Evolutionary conservation across 2,329 filamentous ascomycete species (phyloP).

Genomic region (Pseudocercospora pini-densiflorae): DNA sequence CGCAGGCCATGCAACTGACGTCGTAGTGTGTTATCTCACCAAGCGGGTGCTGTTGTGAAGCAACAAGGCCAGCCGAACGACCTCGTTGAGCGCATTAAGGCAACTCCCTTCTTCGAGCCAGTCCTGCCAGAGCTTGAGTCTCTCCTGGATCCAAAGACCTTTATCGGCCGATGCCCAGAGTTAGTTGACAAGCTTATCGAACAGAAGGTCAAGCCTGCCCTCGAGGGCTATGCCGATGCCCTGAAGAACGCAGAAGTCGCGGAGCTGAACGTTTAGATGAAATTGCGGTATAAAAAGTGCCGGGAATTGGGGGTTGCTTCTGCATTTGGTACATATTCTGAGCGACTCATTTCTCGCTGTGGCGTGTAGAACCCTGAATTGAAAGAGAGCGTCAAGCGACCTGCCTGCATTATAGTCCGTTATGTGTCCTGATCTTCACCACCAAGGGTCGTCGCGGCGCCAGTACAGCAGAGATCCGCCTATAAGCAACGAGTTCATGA

Average conservation of each 20-base stretch:
- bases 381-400: no score
- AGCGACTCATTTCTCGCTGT: neutral
- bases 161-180: conserved; percentile 45
- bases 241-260: conserved; percentile 33
- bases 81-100: conserved; percentile 76
- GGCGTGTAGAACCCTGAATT: neutral
- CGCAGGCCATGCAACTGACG: neutral
- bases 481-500: conserved; percentile 34
- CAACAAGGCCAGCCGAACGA: conserved; percentile 77
- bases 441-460: conserved; percentile 32
- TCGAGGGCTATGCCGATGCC: conserved; percentile 40
- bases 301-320: neutral
- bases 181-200: conserved; percentile 46
- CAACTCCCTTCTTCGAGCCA: conserved; percentile 71
- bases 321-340: neutral
- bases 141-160: conserved; percentile 44
- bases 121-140: conserved; percentile 42
- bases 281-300: neutral
- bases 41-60: conserved; percentile 74
- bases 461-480: conserved; percentile 39
- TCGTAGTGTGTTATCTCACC: conserved; percentile 68
- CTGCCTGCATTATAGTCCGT: neutral
- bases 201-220: conserved; percentile 42
- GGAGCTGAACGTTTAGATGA: conserved; percentile 37
- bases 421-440: no score